Evolutionary conservation across 1,284 basidiomycete species (phyloP), one percentile per base, ranked within the genome.

Genomic region (Irpex sp.): DNA sequence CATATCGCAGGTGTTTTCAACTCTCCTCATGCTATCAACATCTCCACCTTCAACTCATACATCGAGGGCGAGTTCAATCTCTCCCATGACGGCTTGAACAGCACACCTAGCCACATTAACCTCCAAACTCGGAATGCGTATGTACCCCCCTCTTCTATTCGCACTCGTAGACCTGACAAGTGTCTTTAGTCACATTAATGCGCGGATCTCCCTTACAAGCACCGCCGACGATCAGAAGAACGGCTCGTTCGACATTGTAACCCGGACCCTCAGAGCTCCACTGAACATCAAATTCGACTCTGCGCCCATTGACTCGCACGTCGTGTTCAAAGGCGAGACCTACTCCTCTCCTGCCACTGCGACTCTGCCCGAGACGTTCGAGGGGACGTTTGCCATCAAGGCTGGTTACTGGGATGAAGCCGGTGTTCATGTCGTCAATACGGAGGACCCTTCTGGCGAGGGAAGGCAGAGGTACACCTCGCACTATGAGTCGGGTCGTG

Each of bases 51-150:
- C 1, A 78, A 82, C 48, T 75, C 74, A 21, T 64, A 68, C 9
- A 79, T 85, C 63, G 64, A 71, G 4, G 85, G 84, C 19, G 71
- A 71, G 17, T 82, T 79, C 72, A 75, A 75, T 36, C 68, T 72
- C 9, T 69, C 73, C 5, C 72, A 72, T 58, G 67, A 70, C 6
- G 60, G 72, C 47, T 9, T 31, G 9, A 31, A 19, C 51, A n/a
- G 15, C 15, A 47, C 40, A 13, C 51, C 51, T 13, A 52, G 51
- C 1, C 67, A 66, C 6, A 74, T 85, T 13, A 67, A 66, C 2
- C 65, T 86, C 31, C 37, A 52, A 21, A 79, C 78, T 15, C 61
- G 69, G 47, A 81, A 81, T 62, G 74, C 72, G 47, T 11, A 48
- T 19, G 47, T 19, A 15, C 1, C 47, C 17, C 2, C 47, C 15